These are phyloP conservation scores for Chytriomyces confervae DNA, from an alignment of 192 early-diverging fungal genomes.

Conservation along the genomic window DNA sequence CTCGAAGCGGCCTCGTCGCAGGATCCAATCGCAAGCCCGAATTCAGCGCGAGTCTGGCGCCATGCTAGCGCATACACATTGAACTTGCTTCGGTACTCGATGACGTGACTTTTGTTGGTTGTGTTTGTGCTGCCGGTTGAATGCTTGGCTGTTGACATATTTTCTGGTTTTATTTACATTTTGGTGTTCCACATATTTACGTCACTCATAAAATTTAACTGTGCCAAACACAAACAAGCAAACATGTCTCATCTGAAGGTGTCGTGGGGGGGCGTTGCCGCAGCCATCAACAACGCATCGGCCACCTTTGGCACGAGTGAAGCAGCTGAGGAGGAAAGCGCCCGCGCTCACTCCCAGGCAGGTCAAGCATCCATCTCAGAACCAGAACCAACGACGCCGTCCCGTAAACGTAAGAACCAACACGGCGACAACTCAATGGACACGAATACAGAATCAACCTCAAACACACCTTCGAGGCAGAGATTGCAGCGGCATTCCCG, in stretches of 20 bases:
- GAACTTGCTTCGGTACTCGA: slow-evolving; percentile 56
- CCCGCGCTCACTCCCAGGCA: not conserved
- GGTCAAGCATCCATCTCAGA: not conserved
- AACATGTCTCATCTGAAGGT: slow-evolving; percentile 15
- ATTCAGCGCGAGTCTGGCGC: slow-evolving; percentile 39
- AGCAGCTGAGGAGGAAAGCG: too few relatives aligned
- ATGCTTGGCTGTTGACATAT: not conserved
- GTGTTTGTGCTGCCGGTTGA: not conserved
- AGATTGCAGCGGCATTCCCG: too few relatives aligned
- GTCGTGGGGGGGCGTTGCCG: not conserved
- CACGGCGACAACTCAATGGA: too few relatives aligned
- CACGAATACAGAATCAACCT: not conserved
- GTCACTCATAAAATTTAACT: too few relatives aligned
- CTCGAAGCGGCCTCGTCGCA: too few relatives aligned
- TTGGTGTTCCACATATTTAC: not conserved
- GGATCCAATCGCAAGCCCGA: too few relatives aligned
- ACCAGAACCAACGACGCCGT: not conserved
- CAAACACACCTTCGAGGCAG: not conserved
- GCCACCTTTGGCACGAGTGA: slow-evolving; percentile 14
- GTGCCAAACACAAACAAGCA: too few relatives aligned
- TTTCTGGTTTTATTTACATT: not conserved
- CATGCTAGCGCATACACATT: slow-evolving; percentile 59
- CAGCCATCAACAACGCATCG: not conserved
- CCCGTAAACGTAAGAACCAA: not conserved
- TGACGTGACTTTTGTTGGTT: slow-evolving; percentile 64